These are phyloP conservation scores for Starmerella apis DNA, from an alignment of 805 yeast genomes.

Conservation along the genomic window DNA sequence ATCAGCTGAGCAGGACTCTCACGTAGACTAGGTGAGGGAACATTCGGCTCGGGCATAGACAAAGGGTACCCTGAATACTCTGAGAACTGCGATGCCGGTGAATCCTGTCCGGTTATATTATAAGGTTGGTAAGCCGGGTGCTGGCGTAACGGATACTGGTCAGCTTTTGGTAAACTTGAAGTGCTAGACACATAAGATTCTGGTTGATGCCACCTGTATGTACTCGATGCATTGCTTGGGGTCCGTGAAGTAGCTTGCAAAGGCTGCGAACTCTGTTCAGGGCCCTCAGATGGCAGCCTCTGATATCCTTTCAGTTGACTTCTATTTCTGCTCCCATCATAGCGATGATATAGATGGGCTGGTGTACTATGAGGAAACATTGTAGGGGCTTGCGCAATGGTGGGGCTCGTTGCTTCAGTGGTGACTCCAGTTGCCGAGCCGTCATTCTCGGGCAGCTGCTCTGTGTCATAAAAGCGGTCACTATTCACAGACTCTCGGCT, in stretches of 20 bases:
- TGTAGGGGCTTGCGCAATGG: neutral
- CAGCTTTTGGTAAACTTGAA: neutral
- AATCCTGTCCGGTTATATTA: neutral
- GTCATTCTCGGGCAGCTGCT: neutral
- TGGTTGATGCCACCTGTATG: neutral
- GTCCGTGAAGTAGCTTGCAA: neutral
- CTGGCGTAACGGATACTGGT: neutral
- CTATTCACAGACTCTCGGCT: constrained; percentile 13
- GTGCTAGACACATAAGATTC: neutral
- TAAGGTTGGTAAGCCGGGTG: neutral
- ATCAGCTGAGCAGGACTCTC: neutral
- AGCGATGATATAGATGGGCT: constrained; percentile 5
- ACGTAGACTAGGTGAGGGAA: neutral
- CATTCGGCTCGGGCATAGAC: neutral
- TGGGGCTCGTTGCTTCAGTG: neutral
- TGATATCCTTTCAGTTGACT: neutral
- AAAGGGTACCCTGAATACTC: neutral
- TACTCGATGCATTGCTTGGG: neutral
- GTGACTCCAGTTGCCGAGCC: neutral
- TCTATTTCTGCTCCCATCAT: neutral
- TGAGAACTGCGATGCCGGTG: neutral
- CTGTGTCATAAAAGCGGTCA: constrained; percentile 20
- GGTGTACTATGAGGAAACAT: neutral
- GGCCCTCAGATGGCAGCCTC: constrained; percentile 4
- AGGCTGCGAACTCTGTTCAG: neutral